Evolutionary conservation across 2,329 filamentous ascomycete genomes (phyloP), one percentile per base, ranked within the genome.

Genomic region (Ophiostoma sp.): DNA sequence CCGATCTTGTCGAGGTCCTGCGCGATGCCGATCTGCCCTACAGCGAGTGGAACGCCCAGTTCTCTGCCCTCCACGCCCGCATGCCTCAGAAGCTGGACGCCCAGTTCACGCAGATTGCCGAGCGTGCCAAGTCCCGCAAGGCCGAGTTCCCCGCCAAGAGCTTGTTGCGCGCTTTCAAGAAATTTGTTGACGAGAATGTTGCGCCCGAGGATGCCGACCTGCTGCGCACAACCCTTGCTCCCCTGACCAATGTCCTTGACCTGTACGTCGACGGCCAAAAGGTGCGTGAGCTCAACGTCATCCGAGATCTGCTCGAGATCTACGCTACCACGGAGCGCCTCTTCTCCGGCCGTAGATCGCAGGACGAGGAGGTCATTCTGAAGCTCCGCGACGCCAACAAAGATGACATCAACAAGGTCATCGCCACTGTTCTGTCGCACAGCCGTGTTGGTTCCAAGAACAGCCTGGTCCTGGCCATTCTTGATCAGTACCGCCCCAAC

Each of bases 301-400:
- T 98, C 79, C 86, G 88, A 72, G 82, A 82, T 45, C 83, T 98
- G n/a, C 82, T 99, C 62, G 85, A 92, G 72, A 82, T 89, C 75
- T 99, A 97, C 81, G 90, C 86, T 75, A 84, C 88, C 41, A 88
- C 96, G 8, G 95, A 99, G 84, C 86, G 85, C 72, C 85, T 96
- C 58, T 99, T 99, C 82, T 92, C 92, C 49, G 89, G 90, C 64
- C 89, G 92, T 72, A 90, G 90, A 72, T 85, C 85, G 72, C 91
- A 96, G 73, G 93, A 98, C 72, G 95, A 99, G 77, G 93, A 96
- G 75, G 93, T 97, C 71, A 89, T 99, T 70, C 85, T 99, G 67
- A 92, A 90, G 78, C 90, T 99, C 16, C 90, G 95, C 82, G 95
- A 99, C 73, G 91, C 96, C 81, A 90, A 99, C 84, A 97, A 94